phyloP scores from a whole-genome alignment of 2,329 filamentous ascomycete genomes.

The Penicillium sp. region DNA sequence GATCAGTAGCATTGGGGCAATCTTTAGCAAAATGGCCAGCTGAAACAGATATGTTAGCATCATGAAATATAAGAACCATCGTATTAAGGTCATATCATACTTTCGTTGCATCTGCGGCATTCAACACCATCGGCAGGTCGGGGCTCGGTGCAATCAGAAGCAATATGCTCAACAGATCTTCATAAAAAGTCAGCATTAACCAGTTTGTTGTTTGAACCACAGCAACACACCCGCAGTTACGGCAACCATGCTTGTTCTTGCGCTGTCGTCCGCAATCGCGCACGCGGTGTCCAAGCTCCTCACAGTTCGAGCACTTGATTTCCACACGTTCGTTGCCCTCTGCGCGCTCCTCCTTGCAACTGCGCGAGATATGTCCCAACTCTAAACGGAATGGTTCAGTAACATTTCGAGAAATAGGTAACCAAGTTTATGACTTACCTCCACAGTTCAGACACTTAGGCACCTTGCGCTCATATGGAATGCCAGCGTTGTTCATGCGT shows the following conservation, averaged over 20 bases:
- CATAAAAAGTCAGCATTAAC: constrained; percentile 17
- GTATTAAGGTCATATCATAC: constrained; percentile 21
- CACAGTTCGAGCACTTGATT: constrained; percentile 53
- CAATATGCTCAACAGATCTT: constrained; percentile 46
- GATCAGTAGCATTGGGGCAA: constrained; percentile 38
- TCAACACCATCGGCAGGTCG: constrained; percentile 45
- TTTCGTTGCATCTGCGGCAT: constrained; percentile 45
- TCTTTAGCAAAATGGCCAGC: constrained; percentile 49
- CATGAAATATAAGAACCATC: not conserved
- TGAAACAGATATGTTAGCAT: constrained; percentile 18
- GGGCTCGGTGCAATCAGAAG: constrained; percentile 49
- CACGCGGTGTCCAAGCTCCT: constrained; percentile 47
- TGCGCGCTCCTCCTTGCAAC: constrained; percentile 50
- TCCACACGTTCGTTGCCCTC: constrained; percentile 39
- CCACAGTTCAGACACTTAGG: constrained; percentile 53
- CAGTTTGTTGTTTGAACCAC: not conserved
- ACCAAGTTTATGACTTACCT: constrained; percentile 29
- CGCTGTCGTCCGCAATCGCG: constrained; percentile 47
- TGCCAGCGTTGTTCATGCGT: constrained; percentile 52
- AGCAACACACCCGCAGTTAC: constrained; percentile 50
- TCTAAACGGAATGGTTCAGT: constrained; percentile 30
- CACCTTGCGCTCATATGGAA: constrained; percentile 50
- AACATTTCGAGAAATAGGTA: not conserved
- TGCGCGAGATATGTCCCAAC: constrained; percentile 48
- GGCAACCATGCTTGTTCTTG: constrained; percentile 45